phyloP scores from a whole-genome alignment of 345 rosid genomes.

The Eucalyptus erythrocorys region DNA sequence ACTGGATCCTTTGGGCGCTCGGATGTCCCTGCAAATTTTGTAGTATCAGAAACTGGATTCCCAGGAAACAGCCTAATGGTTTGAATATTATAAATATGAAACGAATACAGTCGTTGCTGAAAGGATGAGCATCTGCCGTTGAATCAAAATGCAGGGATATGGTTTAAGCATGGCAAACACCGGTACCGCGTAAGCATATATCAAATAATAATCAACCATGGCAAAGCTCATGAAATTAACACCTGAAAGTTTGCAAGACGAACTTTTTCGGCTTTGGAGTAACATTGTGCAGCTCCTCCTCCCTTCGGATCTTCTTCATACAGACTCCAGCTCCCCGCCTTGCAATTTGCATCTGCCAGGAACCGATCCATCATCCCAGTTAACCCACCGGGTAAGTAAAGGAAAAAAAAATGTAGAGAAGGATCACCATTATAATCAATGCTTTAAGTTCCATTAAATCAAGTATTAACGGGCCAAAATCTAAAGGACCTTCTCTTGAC shows the following conservation, averaged over 20 bases:
- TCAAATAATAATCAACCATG: background rate
- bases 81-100: background rate
- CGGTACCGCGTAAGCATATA: background rate
- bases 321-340: slow-evolving; percentile 65
- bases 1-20: background rate
- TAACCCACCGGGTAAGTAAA: background rate
- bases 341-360: slow-evolving; percentile 47
- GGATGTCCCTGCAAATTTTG: background rate
- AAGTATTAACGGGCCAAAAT: background rate
- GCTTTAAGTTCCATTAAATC: background rate
- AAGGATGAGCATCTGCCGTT: background rate
- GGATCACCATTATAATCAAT: background rate
- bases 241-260: background rate
- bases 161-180: background rate
- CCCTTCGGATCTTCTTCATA: slow-evolving; percentile 77
- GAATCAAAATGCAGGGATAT: background rate
- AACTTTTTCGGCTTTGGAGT: background rate
- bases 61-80: background rate
- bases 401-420: background rate
- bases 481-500: background rate
- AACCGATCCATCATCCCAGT: background rate
- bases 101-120: background rate
- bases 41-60: background rate
- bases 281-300: slow-evolving; percentile 20
- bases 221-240: background rate